Evolutionary conservation across 2,329 filamentous ascomycete species (phyloP).

Genomic region (Calonectria honghensis): DNA sequence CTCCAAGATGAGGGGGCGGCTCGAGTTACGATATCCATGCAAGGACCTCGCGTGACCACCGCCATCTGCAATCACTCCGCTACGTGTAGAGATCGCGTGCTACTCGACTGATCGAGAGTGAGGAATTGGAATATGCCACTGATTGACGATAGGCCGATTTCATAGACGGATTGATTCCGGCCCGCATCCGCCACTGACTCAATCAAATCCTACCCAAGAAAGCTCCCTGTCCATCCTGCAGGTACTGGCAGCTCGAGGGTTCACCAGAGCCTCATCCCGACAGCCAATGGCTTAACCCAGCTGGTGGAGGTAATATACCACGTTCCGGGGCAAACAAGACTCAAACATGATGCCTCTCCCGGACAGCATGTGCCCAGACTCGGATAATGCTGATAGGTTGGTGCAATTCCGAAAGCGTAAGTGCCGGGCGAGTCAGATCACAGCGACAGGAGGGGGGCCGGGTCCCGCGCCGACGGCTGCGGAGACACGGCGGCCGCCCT

Average conservation of each 20-base stretch:
- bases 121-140: not conserved
- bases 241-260: not conserved
- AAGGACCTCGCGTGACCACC: too few species aligned
- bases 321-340: not conserved
- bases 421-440: not conserved
- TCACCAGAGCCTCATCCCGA: not conserved
- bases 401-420: constrained; percentile 9
- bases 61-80: not conserved
- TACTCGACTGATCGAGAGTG: not conserved
- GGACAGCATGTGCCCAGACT: not conserved
- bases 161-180: not conserved
- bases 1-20: not conserved
- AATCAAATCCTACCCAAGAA: not conserved
- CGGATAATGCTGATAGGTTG: not conserved
- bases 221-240: too few species aligned
- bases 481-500: constrained; percentile 21
- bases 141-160: not conserved
- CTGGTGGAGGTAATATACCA: not conserved
- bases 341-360: not conserved
- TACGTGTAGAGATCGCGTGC: not conserved
- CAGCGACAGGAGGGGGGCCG: not conserved
- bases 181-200: not conserved
- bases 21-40: too few species aligned
- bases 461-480: not conserved
- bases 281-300: not conserved